Conservation (phyloP, 1,284 basidiomycete genomes). For the Ceratobasidium sp. region DNA sequence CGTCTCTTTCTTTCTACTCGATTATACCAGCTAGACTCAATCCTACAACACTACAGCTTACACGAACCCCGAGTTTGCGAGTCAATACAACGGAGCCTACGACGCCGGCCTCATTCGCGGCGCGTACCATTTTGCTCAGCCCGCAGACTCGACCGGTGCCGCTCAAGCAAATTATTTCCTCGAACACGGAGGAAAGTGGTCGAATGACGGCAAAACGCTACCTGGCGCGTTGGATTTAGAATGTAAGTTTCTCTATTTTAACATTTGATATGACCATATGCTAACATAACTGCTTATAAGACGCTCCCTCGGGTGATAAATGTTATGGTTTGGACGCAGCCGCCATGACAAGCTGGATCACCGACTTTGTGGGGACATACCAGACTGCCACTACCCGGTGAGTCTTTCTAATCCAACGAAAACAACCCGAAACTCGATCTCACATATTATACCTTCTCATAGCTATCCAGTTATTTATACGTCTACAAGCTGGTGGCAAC, state of each 20-base stretch:
- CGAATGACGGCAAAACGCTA: slow-evolving; percentile 69
- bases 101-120: slow-evolving; percentile 70
- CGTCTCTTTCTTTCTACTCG: slow-evolving; percentile 44
- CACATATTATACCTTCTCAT: not conserved
- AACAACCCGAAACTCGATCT: not conserved
- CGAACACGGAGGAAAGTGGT: slow-evolving; percentile 72
- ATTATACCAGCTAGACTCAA: not conserved
- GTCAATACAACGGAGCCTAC: slow-evolving; percentile 69
- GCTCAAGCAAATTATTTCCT: slow-evolving; percentile 72
- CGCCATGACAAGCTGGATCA: slow-evolving; percentile 73
- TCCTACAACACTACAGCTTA: slow-evolving; percentile 60
- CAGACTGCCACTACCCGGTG: slow-evolving; percentile 61
- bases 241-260: slow-evolving; percentile 56
- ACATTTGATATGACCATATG: not conserved
- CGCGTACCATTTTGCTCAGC: slow-evolving; percentile 72
- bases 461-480: slow-evolving; percentile 50
- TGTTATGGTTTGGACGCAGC: slow-evolving; percentile 55
- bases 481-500: not conserved
- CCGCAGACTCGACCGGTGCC: slow-evolving; percentile 65
- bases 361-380: slow-evolving; percentile 74
- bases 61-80: slow-evolving; percentile 62
- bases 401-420: slow-evolving; percentile 50
- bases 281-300: not conserved
- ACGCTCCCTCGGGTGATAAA: not conserved
- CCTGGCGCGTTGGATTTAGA: slow-evolving; percentile 77